Conservation (phyloP, 345 rosid species). For the Salix viminalis region DNA sequence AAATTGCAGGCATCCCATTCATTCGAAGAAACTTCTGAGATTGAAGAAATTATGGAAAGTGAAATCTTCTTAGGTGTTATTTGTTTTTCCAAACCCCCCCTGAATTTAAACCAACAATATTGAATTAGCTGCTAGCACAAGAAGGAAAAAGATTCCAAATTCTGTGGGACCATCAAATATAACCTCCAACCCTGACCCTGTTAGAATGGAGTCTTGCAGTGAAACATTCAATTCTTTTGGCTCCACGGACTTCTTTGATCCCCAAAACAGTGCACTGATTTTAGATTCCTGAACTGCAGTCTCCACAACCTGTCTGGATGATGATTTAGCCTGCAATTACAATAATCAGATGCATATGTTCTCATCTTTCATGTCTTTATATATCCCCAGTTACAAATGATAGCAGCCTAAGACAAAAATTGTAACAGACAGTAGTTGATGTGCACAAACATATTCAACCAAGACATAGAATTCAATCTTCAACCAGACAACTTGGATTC, state of each 20-base stretch:
- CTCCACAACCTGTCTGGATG: slow-evolving; percentile 14
- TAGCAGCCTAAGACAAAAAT: background rate
- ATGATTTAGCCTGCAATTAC: slow-evolving; percentile 43
- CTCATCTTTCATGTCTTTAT: too few species aligned
- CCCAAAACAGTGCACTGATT: slow-evolving; percentile 72
- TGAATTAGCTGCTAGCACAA: background rate
- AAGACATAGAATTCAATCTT: background rate
- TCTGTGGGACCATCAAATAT: slow-evolving; percentile 9
- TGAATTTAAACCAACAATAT: slow-evolving; percentile 24
- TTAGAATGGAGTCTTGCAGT: slow-evolving; percentile 46
- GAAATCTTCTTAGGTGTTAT: slow-evolving; percentile 35
- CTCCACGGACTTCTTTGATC: slow-evolving; percentile 51
- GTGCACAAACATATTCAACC: too few species aligned
- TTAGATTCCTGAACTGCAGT: slow-evolving; percentile 25
- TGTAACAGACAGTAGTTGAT: too few species aligned
- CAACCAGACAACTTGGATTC: background rate
- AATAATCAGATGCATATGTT: background rate
- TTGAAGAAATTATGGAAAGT: slow-evolving; percentile 61
- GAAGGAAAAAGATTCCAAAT: background rate
- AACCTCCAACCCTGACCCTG: slow-evolving; percentile 49
- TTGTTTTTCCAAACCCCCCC: slow-evolving; percentile 34
- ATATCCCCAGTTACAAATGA: too few species aligned
- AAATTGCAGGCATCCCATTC: slow-evolving; percentile 86
- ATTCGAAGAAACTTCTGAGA: slow-evolving; percentile 52
- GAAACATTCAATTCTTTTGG: slow-evolving; percentile 44